Conservation (phyloP, 75 land plant species). For the Cunninghamia lanceolata region DNA sequence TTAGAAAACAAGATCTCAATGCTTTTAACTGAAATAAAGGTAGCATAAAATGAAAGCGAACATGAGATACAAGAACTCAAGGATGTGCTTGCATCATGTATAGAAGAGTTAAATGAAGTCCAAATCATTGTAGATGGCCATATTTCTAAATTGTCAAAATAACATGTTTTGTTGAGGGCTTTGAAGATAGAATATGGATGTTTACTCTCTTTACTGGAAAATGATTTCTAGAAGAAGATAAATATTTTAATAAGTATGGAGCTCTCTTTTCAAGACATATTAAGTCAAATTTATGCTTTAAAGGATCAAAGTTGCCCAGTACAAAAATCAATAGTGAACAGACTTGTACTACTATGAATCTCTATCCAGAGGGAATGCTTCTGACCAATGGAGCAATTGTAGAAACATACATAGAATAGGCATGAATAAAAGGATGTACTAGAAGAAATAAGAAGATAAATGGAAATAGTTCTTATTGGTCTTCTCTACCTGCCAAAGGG, state of each 20-base stretch:
- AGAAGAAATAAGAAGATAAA: slow-evolving; percentile 14
- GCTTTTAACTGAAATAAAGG: slow-evolving; percentile 40
- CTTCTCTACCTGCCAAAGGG: slow-evolving; percentile 19
- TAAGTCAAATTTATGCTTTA: not conserved
- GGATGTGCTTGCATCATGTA: not conserved
- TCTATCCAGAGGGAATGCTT: not conserved
- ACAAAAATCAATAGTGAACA: not conserved
- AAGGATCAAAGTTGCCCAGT: not conserved
- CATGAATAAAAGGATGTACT: not conserved
- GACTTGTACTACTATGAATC: not conserved
- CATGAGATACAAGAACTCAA: not conserved
- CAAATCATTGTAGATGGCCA: slow-evolving; percentile 26
- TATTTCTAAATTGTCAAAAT: slow-evolving; percentile 13
- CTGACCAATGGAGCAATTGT: not conserved
- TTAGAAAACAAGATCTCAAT: slow-evolving; percentile 27
- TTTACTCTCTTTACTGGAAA: slow-evolving; percentile 15
- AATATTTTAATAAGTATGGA: slow-evolving; percentile 26
- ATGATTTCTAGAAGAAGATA: slow-evolving; percentile 35
- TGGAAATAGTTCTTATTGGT: slow-evolving; percentile 1
- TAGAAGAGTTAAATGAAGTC: not conserved
- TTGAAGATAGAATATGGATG: slow-evolving; percentile 17
- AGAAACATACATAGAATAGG: slow-evolving; percentile 7
- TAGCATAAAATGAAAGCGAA: slow-evolving; percentile 35
- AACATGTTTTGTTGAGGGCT: slow-evolving; percentile 21
- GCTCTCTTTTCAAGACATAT: not conserved